A percentile compares a stretch with the other conserved stretches of the same genome.
Conservation (phyloP, 2,329 filamentous ascomycete genomes). For the Tolypocladium pustulatum region DNA sequence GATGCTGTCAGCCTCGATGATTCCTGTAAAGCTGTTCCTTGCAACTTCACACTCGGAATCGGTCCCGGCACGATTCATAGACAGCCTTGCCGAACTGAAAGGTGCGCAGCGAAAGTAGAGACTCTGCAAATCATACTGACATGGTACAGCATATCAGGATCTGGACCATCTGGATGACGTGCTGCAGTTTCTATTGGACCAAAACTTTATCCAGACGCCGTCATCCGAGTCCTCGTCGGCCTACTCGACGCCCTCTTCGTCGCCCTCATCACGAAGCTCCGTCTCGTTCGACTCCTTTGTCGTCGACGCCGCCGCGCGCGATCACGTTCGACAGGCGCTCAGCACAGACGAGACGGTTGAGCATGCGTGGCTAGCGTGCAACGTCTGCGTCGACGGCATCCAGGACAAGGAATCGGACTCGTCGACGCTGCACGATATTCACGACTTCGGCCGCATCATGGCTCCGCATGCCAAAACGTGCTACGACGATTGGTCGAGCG, state of each 20-base stretch:
- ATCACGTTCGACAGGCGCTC: conserved; percentile 10
- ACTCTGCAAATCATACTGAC: background rate
- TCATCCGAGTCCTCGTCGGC: conserved; percentile 3
- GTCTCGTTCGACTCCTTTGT: conserved; percentile 12
- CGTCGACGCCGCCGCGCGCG: conserved; percentile 11
- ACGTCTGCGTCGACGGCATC: conserved; percentile 12
- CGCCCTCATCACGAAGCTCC: conserved; percentile 7
- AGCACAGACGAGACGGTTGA: conserved; percentile 8
- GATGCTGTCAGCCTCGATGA: conserved; percentile 12
- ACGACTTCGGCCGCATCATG: conserved; percentile 14
- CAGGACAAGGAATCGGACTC: conserved; percentile 9
- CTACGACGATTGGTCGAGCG: conserved; percentile 13
- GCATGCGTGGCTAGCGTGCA: conserved; percentile 14
- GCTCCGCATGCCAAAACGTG: conserved; percentile 16
- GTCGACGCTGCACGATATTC: conserved; percentile 10
- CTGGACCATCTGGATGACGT: conserved; percentile 10
- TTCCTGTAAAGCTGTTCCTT: conserved; percentile 11
- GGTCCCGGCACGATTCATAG: conserved; percentile 6
- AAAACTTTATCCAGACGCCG: conserved; percentile 13
- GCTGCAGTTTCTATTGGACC: conserved; percentile 13
- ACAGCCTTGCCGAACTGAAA: conserved; percentile 7
- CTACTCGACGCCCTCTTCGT: conserved; percentile 7
- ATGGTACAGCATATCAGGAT: conserved; percentile 8
- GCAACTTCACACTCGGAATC: conserved; percentile 2
- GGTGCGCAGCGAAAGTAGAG: background rate